phyloP scores from a whole-genome alignment of 1,139 yeast genomes.

The Pneumocystis jirovecii region DNA sequence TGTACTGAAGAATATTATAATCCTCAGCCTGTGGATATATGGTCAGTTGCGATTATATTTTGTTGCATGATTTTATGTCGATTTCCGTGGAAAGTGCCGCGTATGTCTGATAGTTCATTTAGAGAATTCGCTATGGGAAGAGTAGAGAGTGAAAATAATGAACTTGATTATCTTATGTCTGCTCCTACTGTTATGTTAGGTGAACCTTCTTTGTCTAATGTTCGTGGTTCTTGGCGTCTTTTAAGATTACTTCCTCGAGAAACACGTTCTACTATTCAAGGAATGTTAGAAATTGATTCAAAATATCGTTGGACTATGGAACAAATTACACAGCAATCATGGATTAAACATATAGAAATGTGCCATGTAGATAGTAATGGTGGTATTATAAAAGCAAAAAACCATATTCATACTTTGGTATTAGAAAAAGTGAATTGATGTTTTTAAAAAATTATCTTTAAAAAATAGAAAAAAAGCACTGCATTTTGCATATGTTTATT shows the following conservation, averaged over 20 bases:
- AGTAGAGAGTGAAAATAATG: constrained; percentile 6
- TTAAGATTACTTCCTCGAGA: constrained; percentile 78
- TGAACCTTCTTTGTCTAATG: constrained; percentile 18
- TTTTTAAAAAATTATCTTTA: neutral
- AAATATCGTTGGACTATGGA: constrained; percentile 50
- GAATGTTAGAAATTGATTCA: constrained; percentile 62
- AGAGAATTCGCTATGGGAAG: constrained; percentile 42
- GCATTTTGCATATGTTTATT: neutral
- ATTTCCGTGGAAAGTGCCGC: constrained; percentile 96
- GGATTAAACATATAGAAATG: constrained; percentile 48
- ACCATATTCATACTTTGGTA: constrained; percentile 45
- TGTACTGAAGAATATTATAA: constrained; percentile 58
- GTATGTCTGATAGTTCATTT: constrained; percentile 72
- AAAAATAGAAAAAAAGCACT: neutral
- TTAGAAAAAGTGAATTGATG: neutral
- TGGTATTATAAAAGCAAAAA: constrained; percentile 33
- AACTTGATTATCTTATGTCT: neutral
- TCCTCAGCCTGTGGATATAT: constrained; percentile 84
- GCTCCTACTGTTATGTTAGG: constrained; percentile 1
- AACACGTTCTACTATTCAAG: constrained; percentile 59
- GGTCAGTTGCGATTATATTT: constrained; percentile 91
- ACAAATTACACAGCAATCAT: constrained; percentile 52
- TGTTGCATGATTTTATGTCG: constrained; percentile 91
- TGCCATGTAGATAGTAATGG: constrained; percentile 28
- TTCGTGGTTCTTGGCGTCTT: constrained; percentile 71